phyloP scores from a whole-genome alignment of 192 early-diverging fungal species.

The Umbelopsis isabellina region DNA sequence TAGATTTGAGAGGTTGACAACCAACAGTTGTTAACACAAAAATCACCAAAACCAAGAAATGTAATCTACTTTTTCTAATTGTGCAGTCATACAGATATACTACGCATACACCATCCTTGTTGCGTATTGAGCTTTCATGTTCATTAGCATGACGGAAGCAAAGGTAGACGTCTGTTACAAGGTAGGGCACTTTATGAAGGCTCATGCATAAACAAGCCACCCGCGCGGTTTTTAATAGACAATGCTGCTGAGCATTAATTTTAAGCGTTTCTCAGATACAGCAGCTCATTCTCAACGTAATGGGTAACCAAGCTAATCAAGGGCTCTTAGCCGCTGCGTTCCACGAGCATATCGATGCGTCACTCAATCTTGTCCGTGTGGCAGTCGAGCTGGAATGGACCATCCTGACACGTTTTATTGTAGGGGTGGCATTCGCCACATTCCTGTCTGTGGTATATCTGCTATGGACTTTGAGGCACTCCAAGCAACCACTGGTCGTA shows the following conservation, averaged over 20 bases:
- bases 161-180: too few species aligned
- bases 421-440: slow-evolving; percentile 29
- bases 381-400: slow-evolving; percentile 40
- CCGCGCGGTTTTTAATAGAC: neutral
- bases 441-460: slow-evolving; percentile 33
- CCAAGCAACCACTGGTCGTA: slow-evolving; percentile 43
- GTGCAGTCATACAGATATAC: too few species aligned
- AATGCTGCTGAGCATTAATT: too few species aligned
- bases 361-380: slow-evolving; percentile 28
- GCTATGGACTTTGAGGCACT: slow-evolving; percentile 26
- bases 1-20: too few species aligned
- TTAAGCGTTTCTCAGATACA: too few species aligned
- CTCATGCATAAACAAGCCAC: neutral
- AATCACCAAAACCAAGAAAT: too few species aligned
- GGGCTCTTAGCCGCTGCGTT: slow-evolving; percentile 19
- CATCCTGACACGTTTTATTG: slow-evolving; percentile 34
- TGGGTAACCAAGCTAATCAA: neutral
- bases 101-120: too few species aligned
- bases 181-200: neutral
- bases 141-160: too few species aligned
- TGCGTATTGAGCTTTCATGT: too few species aligned
- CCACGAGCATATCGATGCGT: slow-evolving; percentile 32
- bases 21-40: too few species aligned
- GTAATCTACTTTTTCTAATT: too few species aligned
- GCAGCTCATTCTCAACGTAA: neutral